Base-by-base conservation (phyloP, 2,329 filamentous ascomycete genomes). In the Monosporascus sp. region DNA sequence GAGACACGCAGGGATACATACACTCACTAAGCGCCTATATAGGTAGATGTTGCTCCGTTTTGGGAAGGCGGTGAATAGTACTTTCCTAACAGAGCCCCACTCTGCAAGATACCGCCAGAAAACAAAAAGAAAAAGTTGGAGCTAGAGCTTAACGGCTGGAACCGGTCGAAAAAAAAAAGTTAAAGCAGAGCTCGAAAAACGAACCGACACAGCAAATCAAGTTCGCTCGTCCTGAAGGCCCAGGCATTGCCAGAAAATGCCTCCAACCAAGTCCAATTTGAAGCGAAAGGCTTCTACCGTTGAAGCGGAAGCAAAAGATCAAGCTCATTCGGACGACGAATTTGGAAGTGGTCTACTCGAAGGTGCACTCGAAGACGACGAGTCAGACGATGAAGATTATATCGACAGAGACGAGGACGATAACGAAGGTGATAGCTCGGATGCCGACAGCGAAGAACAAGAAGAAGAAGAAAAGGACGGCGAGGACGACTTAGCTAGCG, bases 241-340 rank as follows among this genome's bases (percentile, higher is more conserved):
- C 27, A 31, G 9, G 27, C 27, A 49, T 53, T 53, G 51, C 26
- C 50, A 52, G 8, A 60, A 66, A 61, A 77, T 76, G 74, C 71
- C 65, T 56, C 64, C 71, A 45, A 68, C 67, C 59, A 70, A 73
- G 54, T 63, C 68, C 46, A 75, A 72, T 35, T 78, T 81, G 68
- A 89, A 89, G 75, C 82, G 86, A 60, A 89, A 88, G 71, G 80
- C 81, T 56, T 76, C 82, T 20, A 78, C 76, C 24, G 75, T 75
- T 35, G 81, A 83, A 60, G 71, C 76, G 19, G 72, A 76, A 47
- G 73, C 74, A 54, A 68, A 72, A 49, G 71, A 74, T 16, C 74
- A 80, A 56, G 70, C 75, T 3, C 77, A 78, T 53, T 84, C 81
- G 22, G 85, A 85, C 35, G 79, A 84, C 60, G 85, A 87, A 60